Conservation (phyloP, 1,284 basidiomycete genomes). For the Pterula multifida region DNA sequence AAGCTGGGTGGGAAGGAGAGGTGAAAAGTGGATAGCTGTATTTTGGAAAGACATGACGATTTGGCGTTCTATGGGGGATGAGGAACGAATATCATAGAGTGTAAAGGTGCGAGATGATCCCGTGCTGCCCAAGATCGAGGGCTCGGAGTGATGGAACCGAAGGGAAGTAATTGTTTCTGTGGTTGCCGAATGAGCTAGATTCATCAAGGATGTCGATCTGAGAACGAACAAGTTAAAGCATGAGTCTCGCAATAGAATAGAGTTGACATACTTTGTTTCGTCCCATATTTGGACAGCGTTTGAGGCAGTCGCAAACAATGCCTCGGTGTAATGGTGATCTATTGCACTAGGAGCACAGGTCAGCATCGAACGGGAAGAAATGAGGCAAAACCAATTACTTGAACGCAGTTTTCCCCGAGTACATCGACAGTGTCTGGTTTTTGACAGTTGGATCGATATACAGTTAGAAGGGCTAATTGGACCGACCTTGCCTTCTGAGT, state of each 20-base stretch:
- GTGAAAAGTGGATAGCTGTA: conserved; percentile 49
- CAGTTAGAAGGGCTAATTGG: neutral
- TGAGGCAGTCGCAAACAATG: conserved; percentile 89
- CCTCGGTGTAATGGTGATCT: conserved; percentile 84
- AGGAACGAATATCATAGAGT: conserved; percentile 88
- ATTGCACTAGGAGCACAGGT: conserved; percentile 51
- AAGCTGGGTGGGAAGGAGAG: conserved; percentile 71
- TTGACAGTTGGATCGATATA: neutral
- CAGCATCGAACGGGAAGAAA: conserved; percentile 6
- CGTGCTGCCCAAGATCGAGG: conserved; percentile 86
- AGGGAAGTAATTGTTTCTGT: conserved; percentile 82
- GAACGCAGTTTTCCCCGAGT: conserved; percentile 77
- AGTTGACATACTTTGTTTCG: conserved; percentile 63
- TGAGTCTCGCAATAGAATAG: conserved; percentile 4
- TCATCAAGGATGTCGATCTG: conserved; percentile 51
- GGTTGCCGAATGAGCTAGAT: conserved; percentile 74
- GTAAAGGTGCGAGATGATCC: conserved; percentile 94
- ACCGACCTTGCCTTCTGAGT: conserved; percentile 18
- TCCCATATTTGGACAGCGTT: conserved; percentile 97
- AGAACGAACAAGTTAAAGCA: neutral
- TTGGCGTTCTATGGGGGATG: conserved; percentile 1
- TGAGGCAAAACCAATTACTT: conserved; percentile 40
- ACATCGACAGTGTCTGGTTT: conserved; percentile 56
- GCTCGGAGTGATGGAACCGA: conserved; percentile 89
- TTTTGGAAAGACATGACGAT: conserved; percentile 50